A percentile compares a stretch with the other conserved stretches of the same genome.
Evolutionary conservation across 169 alveolate species (phyloP).

Genomic region (Miamiensis avidus): DNA sequence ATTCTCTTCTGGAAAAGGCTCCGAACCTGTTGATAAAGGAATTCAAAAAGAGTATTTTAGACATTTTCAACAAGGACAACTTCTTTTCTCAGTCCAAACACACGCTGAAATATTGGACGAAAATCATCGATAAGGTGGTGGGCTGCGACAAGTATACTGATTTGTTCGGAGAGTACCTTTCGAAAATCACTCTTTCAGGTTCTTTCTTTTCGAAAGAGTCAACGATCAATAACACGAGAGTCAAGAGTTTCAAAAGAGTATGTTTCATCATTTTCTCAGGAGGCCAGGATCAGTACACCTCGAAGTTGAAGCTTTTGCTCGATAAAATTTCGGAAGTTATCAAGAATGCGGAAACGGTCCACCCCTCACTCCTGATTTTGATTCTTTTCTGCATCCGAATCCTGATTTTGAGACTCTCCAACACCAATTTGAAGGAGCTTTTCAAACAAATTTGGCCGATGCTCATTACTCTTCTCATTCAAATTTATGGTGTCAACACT

Average conservation of each 20-base stretch:
- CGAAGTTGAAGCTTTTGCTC: slow-evolving; percentile 21
- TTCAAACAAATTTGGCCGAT: slow-evolving; percentile 49
- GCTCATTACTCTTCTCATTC: slow-evolving; percentile 31
- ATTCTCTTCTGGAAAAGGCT: slow-evolving; percentile 32
- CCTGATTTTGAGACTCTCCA: slow-evolving; percentile 38
- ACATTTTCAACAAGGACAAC: slow-evolving; percentile 41
- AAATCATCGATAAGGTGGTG: slow-evolving; percentile 40
- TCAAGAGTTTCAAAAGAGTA: slow-evolving; percentile 38
- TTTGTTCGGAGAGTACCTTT: slow-evolving; percentile 30
- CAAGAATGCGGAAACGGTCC: slow-evolving; percentile 27
- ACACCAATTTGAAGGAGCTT: slow-evolving; percentile 31
- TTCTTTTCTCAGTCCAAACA: slow-evolving; percentile 23
- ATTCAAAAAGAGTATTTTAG: slow-evolving; percentile 28
- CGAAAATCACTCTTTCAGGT: slow-evolving; percentile 28
- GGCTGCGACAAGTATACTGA: slow-evolving; percentile 29
- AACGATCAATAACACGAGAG: slow-evolving; percentile 37
- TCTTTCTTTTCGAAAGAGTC: slow-evolving; percentile 38
- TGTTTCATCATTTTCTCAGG: slow-evolving; percentile 47
- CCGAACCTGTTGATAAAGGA: slow-evolving; percentile 31
- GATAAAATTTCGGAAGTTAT: slow-evolving; percentile 45
- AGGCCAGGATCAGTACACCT: slow-evolving; percentile 29
- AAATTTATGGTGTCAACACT: slow-evolving; percentile 24
- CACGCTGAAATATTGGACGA: slow-evolving; percentile 44
- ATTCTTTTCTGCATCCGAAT: slow-evolving; percentile 46
- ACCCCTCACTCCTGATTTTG: slow-evolving; percentile 34